phyloP scores from a whole-genome alignment of 2,329 filamentous ascomycete species.

The Colletotrichum echinochloae region DNA sequence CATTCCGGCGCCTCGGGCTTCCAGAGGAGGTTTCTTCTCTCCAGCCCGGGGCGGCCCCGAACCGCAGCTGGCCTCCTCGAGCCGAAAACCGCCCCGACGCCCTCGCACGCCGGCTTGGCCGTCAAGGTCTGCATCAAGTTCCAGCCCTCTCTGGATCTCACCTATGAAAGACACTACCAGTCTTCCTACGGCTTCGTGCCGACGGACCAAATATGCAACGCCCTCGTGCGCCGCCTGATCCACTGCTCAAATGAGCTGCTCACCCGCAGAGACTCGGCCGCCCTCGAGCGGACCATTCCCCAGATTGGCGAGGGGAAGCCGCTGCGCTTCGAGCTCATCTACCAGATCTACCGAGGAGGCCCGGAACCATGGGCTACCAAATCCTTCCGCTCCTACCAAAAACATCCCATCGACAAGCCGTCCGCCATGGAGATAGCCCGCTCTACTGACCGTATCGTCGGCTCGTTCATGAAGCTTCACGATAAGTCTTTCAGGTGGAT shows the following conservation, averaged over 20 bases:
- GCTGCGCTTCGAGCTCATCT: slow-evolving; percentile 61
- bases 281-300: slow-evolving; percentile 53
- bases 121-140: slow-evolving; percentile 61
- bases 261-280: slow-evolving; percentile 63
- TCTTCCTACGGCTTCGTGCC: slow-evolving; percentile 58
- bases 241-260: slow-evolving; percentile 66
- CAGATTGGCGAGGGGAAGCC: slow-evolving; percentile 54
- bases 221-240: slow-evolving; percentile 62
- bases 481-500: slow-evolving; percentile 64
- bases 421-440: slow-evolving; percentile 60
- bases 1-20: slow-evolving; percentile 33
- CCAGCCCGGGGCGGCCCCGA: slow-evolving; percentile 39
- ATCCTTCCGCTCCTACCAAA: slow-evolving; percentile 63
- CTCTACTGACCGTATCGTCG: slow-evolving; percentile 63
- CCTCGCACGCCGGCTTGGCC: slow-evolving; percentile 46
- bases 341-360: slow-evolving; percentile 58
- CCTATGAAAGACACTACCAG: slow-evolving; percentile 60
- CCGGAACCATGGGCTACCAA: slow-evolving; percentile 56
- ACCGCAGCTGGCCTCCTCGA: slow-evolving; percentile 34
- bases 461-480: slow-evolving; percentile 62
- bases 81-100: slow-evolving; percentile 14
- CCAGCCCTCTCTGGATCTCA: slow-evolving; percentile 56
- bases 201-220: slow-evolving; percentile 61
- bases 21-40: slow-evolving; percentile 38
- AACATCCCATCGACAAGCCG: slow-evolving; percentile 57